These are phyloP conservation scores for Rhizopus sp. DNA, from an alignment of 371 early-diverging fungal genomes.

Conservation along the genomic window DNA sequence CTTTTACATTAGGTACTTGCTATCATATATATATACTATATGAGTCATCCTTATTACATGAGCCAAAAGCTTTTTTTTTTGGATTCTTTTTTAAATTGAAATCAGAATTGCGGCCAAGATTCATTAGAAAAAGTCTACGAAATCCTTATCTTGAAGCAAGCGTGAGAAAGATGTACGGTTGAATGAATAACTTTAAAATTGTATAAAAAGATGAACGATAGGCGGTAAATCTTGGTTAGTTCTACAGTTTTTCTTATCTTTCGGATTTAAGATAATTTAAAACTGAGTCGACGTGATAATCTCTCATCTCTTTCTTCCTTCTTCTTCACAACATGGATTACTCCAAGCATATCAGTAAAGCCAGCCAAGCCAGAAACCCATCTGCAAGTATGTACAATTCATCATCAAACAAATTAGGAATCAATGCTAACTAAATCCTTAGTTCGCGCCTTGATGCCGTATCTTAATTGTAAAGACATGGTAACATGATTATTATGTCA, in stretches of 20 bases:
- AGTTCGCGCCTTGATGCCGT: slow-evolving; percentile 22
- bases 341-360: slow-evolving; percentile 37
- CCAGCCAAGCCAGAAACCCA: slow-evolving; percentile 42
- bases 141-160: too few species aligned
- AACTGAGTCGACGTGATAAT: background rate
- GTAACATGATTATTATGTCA: slow-evolving; percentile 13
- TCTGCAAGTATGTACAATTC: slow-evolving; percentile 5
- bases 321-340: slow-evolving; percentile 28
- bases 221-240: too few species aligned
- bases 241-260: background rate
- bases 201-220: too few species aligned
- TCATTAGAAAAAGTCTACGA: too few species aligned
- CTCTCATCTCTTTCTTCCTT: background rate
- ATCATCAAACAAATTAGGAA: background rate
- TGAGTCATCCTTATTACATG: too few species aligned
- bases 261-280: background rate
- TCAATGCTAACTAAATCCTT: background rate
- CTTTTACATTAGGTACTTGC: too few species aligned
- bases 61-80: too few species aligned
- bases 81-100: too few species aligned
- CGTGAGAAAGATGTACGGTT: too few species aligned
- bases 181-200: too few species aligned
- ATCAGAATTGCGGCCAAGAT: too few species aligned
- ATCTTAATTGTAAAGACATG: slow-evolving; percentile 41
- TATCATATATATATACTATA: too few species aligned